Evolutionary conservation across 108 stramenopile species (phyloP).

Genomic region (Discostella pseudostelligera): DNA sequence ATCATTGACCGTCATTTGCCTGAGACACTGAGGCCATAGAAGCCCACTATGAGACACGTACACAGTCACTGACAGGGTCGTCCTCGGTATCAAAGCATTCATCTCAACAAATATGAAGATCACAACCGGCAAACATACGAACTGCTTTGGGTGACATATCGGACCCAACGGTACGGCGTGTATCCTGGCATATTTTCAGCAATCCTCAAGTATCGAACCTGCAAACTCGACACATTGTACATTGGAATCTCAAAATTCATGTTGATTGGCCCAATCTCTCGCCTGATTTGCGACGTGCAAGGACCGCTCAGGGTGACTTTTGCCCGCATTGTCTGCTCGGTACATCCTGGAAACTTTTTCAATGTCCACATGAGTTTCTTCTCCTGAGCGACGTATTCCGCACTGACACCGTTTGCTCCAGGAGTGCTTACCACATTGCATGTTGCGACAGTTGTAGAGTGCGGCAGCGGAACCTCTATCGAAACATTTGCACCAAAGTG

Average conservation of each 20-base stretch:
- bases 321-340: constrained; percentile 91
- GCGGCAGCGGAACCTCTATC: constrained; percentile 87
- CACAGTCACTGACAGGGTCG: not conserved
- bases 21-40: no score
- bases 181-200: constrained; percentile 95
- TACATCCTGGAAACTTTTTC: constrained; percentile 95
- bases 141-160: constrained; percentile 97
- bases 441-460: constrained; percentile 65
- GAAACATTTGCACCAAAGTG: constrained; percentile 96
- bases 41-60: not conserved
- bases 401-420: constrained; percentile 59
- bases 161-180: constrained; percentile 99
- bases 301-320: constrained; percentile 78
- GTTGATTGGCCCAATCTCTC: constrained; percentile 96
- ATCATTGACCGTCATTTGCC: no score
- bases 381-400: constrained; percentile 80
- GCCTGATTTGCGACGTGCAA: constrained; percentile 78
- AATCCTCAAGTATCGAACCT: constrained; percentile 97
- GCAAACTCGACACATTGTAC: constrained; percentile 98
- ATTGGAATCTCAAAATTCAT: constrained; percentile 99
- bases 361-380: constrained; percentile 94
- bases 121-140: constrained; percentile 95
- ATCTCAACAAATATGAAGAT: constrained; percentile 16
- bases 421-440: constrained; percentile 72
- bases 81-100: not conserved